These are phyloP conservation scores for Colletotrichum sp. DNA, from an alignment of 2,329 filamentous ascomycete genomes.

Conservation along the genomic window DNA sequence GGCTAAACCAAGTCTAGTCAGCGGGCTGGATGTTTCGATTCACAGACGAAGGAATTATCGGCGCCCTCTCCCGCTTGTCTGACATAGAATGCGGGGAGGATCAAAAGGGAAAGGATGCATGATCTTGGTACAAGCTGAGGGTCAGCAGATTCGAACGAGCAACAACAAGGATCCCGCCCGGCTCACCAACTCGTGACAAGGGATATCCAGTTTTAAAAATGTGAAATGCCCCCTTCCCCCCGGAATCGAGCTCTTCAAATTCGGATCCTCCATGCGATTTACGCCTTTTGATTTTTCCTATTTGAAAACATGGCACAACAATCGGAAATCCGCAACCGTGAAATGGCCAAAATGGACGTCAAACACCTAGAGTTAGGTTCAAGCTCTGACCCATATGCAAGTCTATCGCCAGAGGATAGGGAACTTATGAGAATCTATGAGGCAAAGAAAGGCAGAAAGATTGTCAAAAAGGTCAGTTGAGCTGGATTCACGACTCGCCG, in stretches of 20 bases:
- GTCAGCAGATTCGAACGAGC: neutral
- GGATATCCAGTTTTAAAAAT: neutral
- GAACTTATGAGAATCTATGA: neutral
- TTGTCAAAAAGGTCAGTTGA: slow-evolving; percentile 5
- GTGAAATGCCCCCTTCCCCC: neutral
- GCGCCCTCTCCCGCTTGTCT: neutral
- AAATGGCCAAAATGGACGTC: neutral
- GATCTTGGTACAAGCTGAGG: neutral
- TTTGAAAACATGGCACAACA: neutral
- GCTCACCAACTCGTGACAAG: neutral
- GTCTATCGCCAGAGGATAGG: neutral
- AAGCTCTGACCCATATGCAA: neutral
- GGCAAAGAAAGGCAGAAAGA: slow-evolving; percentile 12
- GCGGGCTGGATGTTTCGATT: neutral
- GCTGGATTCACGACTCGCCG: no score
- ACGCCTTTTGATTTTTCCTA: no score
- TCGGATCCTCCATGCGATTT: neutral
- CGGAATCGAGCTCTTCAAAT: neutral
- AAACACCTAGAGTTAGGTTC: neutral
- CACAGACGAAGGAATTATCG: neutral
- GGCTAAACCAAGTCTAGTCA: neutral
- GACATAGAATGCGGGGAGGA: neutral
- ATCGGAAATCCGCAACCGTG: neutral
- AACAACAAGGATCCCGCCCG: neutral
- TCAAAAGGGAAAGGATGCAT: neutral